Evolutionary conservation across 352 stramenopile species (phyloP).

Genomic region (Globisporangium perplexum): DNA sequence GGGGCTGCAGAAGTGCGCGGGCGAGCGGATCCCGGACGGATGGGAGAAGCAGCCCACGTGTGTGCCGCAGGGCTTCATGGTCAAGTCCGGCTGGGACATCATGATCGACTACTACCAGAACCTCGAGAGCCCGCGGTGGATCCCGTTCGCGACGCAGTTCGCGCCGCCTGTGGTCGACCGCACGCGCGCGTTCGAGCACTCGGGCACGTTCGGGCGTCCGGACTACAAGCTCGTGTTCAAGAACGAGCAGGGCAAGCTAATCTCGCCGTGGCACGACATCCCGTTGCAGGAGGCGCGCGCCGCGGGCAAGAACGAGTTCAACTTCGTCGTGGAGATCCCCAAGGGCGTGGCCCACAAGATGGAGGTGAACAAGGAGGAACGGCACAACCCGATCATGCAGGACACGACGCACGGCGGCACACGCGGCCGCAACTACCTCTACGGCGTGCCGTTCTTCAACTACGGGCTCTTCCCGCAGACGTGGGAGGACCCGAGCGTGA

Average conservation of each 20-base stretch:
- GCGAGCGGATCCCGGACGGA: constrained; percentile 53
- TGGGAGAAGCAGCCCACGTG: constrained; percentile 87
- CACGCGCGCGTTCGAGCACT: constrained; percentile 40
- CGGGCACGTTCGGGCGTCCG: constrained; percentile 60
- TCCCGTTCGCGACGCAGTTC: constrained; percentile 76
- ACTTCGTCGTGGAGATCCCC: constrained; percentile 99
- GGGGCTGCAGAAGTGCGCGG: constrained; percentile 88
- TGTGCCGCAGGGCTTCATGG: constrained; percentile 98
- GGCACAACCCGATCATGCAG: constrained; percentile 97
- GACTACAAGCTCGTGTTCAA: constrained; percentile 79
- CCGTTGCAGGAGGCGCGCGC: constrained; percentile 76
- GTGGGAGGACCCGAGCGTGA: constrained; percentile 95
- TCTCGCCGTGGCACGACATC: constrained; percentile 98
- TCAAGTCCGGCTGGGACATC: constrained; percentile 96
- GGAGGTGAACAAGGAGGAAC: constrained; percentile 95
- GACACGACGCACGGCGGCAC: constrained; percentile 96
- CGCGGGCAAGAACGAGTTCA: constrained; percentile 64
- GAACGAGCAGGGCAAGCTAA: constrained; percentile 58
- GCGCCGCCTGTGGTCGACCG: constrained; percentile 37
- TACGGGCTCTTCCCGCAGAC: constrained; percentile 98
- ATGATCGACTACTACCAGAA: constrained; percentile 99
- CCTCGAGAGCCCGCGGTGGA: constrained; percentile 81
- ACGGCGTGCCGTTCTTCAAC: constrained; percentile 98
- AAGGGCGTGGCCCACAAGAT: constrained; percentile 98
- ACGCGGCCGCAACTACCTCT: constrained; percentile 94